Conservation (phyloP, 768 basidiomycete species). For the Lanmaoa rubissima region DNA sequence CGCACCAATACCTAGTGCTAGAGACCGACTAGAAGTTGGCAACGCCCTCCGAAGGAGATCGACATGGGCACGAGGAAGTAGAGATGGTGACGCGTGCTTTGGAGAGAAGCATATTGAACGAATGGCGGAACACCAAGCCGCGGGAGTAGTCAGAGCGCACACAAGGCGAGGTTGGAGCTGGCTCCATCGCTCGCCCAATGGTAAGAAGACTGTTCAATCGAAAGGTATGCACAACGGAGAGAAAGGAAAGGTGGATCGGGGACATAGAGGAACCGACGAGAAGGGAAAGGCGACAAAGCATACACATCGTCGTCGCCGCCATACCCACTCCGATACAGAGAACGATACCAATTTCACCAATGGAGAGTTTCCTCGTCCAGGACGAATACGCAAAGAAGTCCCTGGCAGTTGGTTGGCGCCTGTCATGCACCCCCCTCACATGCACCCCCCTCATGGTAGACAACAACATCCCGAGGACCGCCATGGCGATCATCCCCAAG, state of each 20-base stretch:
- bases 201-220: not conserved
- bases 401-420: conserved; percentile 20
- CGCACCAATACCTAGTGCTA: conserved; percentile 24
- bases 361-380: conserved; percentile 5
- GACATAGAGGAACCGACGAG: not conserved
- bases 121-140: conserved; percentile 36
- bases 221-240: not conserved
- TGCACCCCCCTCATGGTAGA: not conserved
- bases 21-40: not conserved
- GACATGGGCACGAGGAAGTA: conserved; percentile 12
- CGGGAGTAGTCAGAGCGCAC: conserved; percentile 45
- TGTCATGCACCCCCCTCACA: not conserved
- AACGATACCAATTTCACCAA: conserved; percentile 4
- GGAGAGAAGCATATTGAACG: conserved; percentile 27
- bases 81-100: conserved; percentile 1
- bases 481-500: conserved; percentile 1
- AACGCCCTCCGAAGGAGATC: conserved; percentile 16
- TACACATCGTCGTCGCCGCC: not conserved
- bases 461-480: conserved; percentile 7
- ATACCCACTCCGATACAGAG: conserved; percentile 10
- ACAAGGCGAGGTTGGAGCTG: conserved; percentile 32
- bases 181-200: conserved; percentile 11
- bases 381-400: conserved; percentile 14
- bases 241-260: not conserved
- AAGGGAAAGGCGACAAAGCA: conserved; percentile 11